Evolutionary conservation across 2,329 filamentous ascomycete genomes (phyloP).

Genomic region (Xylariaceae sp.): DNA sequence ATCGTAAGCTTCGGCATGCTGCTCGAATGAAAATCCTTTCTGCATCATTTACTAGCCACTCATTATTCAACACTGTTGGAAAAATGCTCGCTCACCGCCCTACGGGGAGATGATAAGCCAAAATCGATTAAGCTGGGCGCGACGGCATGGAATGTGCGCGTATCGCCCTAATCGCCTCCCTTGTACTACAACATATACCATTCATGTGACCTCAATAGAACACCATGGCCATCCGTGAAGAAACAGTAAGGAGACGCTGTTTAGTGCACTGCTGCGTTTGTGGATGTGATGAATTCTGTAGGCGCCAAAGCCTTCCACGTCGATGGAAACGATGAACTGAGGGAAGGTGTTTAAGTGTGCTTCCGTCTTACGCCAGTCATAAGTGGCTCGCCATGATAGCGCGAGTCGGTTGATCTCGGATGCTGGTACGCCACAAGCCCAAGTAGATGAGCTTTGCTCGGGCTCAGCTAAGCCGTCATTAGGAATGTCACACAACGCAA

Average conservation of each 20-base stretch:
- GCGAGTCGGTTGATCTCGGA: conserved; percentile 45
- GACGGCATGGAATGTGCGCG: conserved; percentile 11
- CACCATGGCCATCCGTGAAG: conserved; percentile 19
- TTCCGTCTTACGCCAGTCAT: conserved; percentile 66
- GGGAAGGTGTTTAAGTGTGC: conserved; percentile 62
- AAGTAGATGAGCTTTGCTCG: conserved; percentile 27
- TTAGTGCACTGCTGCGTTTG: conserved; percentile 50
- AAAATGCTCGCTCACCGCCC: background rate
- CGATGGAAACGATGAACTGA: conserved; percentile 60
- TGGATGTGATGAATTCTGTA: conserved; percentile 70
- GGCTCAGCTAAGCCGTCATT: background rate
- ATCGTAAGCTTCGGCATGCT: conserved; percentile 17
- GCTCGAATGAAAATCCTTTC: conserved; percentile 10
- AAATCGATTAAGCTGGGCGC: conserved; percentile 12
- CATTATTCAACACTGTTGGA: background rate
- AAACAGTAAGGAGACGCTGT: conserved; percentile 15
- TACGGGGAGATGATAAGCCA: conserved; percentile 16
- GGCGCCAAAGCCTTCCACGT: conserved; percentile 62
- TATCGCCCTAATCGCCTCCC: background rate
- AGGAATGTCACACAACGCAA: conserved; percentile 4
- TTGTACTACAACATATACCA: background rate
- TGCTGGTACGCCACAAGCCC: conserved; percentile 41
- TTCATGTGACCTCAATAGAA: conserved; percentile 8
- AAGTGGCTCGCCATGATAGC: conserved; percentile 50
- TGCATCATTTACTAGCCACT: background rate